phyloP scores from a whole-genome alignment of 2,329 filamentous ascomycete species.

The Fonsecaea nubica region DNA sequence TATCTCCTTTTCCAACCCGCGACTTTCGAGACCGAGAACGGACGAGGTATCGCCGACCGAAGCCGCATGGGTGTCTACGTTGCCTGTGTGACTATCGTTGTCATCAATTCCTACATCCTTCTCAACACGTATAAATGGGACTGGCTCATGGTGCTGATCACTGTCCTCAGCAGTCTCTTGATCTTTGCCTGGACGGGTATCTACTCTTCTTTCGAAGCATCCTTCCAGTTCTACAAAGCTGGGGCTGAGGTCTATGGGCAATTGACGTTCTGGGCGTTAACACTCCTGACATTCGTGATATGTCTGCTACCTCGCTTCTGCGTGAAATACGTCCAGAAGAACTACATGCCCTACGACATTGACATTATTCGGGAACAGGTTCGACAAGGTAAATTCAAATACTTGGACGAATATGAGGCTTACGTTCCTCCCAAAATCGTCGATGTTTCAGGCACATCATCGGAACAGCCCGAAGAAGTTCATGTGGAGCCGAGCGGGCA shows the following conservation, averaged over 20 bases:
- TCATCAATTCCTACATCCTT: conserved; percentile 92
- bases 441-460: conserved; percentile 63
- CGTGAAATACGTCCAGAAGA: conserved; percentile 87
- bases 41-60: conserved; percentile 77
- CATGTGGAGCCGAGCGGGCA: conserved; percentile 48
- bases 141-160: conserved; percentile 88
- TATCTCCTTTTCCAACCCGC: conserved; percentile 77
- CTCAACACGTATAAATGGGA: conserved; percentile 99
- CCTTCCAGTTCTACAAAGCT: conserved; percentile 74
- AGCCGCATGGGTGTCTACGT: conserved; percentile 86
- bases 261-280: conserved; percentile 84
- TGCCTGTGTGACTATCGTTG: conserved; percentile 80
- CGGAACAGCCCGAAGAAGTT: conserved; percentile 58
- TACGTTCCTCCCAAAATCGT: conserved; percentile 57
- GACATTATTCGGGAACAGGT: conserved; percentile 96
- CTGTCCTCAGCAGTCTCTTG: conserved; percentile 79
- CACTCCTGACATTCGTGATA: conserved; percentile 78
- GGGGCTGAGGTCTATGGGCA: conserved; percentile 80
- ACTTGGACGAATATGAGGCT: conserved; percentile 66
- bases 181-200: conserved; percentile 96
- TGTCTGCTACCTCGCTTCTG: conserved; percentile 87
- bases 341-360: conserved; percentile 89
- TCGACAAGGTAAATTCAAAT: conserved; percentile 78
- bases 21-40: conserved; percentile 72
- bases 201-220: conserved; percentile 69